Evolutionary conservation across 768 basidiomycete species (phyloP).

Genomic region (Calvatia gigantea): DNA sequence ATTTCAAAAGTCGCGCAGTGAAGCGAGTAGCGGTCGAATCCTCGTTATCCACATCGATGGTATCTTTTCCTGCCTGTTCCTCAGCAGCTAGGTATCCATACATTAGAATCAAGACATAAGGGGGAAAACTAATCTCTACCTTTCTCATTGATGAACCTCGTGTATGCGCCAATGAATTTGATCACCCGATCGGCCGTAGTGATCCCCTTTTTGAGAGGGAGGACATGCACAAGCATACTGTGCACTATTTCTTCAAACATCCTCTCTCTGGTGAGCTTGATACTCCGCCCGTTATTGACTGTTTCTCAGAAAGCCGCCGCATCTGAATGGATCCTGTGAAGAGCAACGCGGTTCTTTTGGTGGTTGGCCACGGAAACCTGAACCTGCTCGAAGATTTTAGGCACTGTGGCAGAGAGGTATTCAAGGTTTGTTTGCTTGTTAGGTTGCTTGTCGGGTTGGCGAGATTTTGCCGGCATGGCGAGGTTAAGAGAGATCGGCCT

Average conservation of each 20-base stretch:
- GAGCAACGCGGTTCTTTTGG: constrained; percentile 81
- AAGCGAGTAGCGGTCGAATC: constrained; percentile 60
- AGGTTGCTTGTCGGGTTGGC: not conserved
- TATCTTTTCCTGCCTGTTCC: constrained; percentile 24
- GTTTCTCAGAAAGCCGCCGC: constrained; percentile 52
- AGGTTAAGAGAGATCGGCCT: not conserved
- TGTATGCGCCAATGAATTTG: constrained; percentile 81
- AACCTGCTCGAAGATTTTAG: constrained; percentile 77
- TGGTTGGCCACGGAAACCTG: constrained; percentile 77
- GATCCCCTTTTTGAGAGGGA: constrained; percentile 80
- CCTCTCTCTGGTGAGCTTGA: constrained; percentile 70
- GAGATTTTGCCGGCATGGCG: constrained; percentile 8
- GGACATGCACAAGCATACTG: constrained; percentile 51
- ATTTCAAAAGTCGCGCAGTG: constrained; percentile 55
- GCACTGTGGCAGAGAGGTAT: constrained; percentile 15
- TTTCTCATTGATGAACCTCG: constrained; percentile 72
- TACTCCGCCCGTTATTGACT: constrained; percentile 39
- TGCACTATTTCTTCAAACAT: constrained; percentile 69
- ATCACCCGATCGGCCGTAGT: constrained; percentile 69
- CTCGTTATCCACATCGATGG: constrained; percentile 31
- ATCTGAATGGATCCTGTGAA: constrained; percentile 74
- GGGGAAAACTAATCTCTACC: constrained; percentile 38
- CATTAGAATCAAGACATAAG: not conserved
- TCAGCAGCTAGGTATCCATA: constrained; percentile 31
- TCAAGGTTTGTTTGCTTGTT: constrained; percentile 2